A percentile compares a stretch with the other conserved stretches of the same genome.
Conservation (phyloP, 495 filamentous ascomycete genomes). For the Pseudomonodictys pantanalensis region DNA sequence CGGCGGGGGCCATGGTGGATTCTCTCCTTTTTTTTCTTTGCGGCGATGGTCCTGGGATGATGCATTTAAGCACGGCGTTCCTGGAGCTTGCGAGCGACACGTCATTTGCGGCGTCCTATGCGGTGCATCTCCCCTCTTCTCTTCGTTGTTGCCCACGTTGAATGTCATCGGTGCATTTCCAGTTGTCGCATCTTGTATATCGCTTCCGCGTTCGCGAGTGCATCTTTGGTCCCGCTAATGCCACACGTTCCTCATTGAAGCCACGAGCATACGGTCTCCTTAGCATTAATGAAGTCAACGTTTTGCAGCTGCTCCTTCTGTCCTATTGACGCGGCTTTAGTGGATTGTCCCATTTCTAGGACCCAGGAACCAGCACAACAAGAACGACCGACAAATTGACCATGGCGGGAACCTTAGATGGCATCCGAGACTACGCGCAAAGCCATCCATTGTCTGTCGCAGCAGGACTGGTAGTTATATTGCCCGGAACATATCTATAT, state of each 20-base stretch:
- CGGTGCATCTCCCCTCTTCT: not conserved
- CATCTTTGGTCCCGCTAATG: not conserved
- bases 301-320: too few relatives aligned
- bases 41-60: not conserved
- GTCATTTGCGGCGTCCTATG: slow-evolving; percentile 14
- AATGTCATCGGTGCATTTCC: not conserved
- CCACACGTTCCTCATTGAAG: not conserved
- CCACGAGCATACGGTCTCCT: too few relatives aligned
- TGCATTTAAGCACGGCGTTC: slow-evolving; percentile 26
- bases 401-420: slow-evolving; percentile 11
- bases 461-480: slow-evolving; percentile 10
- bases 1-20: slow-evolving; percentile 15
- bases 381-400: not conserved
- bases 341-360: not conserved
- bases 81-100: slow-evolving; percentile 12
- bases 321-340: too few relatives aligned
- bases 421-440: slow-evolving; percentile 20
- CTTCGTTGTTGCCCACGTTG: not conserved
- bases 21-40: slow-evolving; percentile 8
- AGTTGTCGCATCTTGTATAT: slow-evolving; percentile 2
- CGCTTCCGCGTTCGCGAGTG: too few relatives aligned
- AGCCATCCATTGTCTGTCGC: slow-evolving; percentile 18
- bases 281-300: too few relatives aligned
- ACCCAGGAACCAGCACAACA: not conserved
- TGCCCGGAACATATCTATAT: slow-evolving; percentile 20